Conservation (phyloP, 768 basidiomycete species). For the Clathrus columnatus region DNA sequence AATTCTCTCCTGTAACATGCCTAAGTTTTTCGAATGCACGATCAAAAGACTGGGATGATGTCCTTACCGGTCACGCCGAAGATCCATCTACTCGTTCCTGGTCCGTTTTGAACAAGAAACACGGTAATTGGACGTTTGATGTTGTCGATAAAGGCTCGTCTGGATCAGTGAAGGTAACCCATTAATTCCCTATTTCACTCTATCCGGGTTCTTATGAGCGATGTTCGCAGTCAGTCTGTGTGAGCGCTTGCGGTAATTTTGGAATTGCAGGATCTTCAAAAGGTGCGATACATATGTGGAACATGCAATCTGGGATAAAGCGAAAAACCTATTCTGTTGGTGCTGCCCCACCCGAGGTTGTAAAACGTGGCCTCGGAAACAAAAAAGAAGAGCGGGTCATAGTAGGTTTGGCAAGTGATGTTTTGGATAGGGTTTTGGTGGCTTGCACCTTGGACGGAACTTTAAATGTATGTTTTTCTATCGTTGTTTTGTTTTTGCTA, state of each 20-base stretch:
- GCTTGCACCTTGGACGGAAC: slow-evolving; percentile 86
- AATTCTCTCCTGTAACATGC: slow-evolving; percentile 72
- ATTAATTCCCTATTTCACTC: slow-evolving; percentile 9
- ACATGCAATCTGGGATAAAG: slow-evolving; percentile 89
- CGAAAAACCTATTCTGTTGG: slow-evolving; percentile 71
- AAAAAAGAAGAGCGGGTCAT: slow-evolving; percentile 47
- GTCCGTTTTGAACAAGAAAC: slow-evolving; percentile 72
- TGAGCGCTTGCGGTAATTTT: slow-evolving; percentile 95
- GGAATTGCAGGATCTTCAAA: slow-evolving; percentile 77
- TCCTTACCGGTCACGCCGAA: slow-evolving; percentile 82
- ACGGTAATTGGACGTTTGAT: slow-evolving; percentile 68
- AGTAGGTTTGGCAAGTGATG: slow-evolving; percentile 79
- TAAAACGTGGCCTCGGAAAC: slow-evolving; percentile 28
- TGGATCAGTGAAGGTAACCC: slow-evolving; percentile 63
- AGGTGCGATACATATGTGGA: slow-evolving; percentile 84
- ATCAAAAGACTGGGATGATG: slow-evolving; percentile 96
- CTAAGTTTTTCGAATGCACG: slow-evolving; percentile 73
- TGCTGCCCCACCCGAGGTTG: slow-evolving; percentile 46
- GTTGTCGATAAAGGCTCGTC: slow-evolving; percentile 40
- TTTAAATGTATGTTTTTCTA: slow-evolving; percentile 55
- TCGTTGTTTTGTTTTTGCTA: neutral
- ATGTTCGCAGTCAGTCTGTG: slow-evolving; percentile 61
- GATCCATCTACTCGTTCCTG: slow-evolving; percentile 81
- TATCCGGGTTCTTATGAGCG: neutral
- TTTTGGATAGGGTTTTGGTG: slow-evolving; percentile 72